These are phyloP conservation scores for Raddia distichophylla DNA, from an alignment of 176 grass and related monocot species.

Conservation along the genomic window DNA sequence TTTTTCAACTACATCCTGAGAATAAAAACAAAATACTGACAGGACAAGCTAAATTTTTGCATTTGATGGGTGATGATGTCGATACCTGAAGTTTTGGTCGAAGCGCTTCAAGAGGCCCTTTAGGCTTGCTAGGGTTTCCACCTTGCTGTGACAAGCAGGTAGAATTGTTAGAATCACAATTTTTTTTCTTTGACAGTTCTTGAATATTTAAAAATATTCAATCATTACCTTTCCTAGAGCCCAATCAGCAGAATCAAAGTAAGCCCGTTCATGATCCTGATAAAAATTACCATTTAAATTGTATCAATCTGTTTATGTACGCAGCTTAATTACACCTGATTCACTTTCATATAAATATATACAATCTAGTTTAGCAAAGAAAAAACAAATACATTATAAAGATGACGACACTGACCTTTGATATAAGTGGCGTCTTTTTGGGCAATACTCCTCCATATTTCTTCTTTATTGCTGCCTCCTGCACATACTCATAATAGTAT, in stretches of 20 bases:
- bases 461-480: constrained; percentile 84
- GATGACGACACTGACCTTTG: constrained; percentile 55
- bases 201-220: background rate
- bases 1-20: background rate
- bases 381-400: constrained; percentile 9
- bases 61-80: background rate
- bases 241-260: constrained; percentile 99
- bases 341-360: constrained; percentile 4
- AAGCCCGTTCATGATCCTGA: constrained; percentile 94
- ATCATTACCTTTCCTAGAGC: constrained; percentile 86
- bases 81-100: constrained; percentile 85
- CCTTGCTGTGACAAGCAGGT: constrained; percentile 62
- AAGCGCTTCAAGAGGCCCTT: constrained; percentile 93
- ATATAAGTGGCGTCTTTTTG: constrained; percentile 84
- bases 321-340: background rate
- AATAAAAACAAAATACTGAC: background rate
- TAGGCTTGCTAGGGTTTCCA: constrained; percentile 72
- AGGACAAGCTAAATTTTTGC: background rate
- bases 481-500: constrained; percentile 8
- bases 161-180: background rate
- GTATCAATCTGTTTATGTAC: constrained; percentile 21
- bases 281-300: constrained; percentile 34
- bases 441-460: constrained; percentile 78
- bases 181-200: background rate
- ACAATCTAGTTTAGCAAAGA: background rate